Evolutionary conservation across 2,329 filamentous ascomycete species (phyloP).

Genomic region (Aureobasidium subglaciale): DNA sequence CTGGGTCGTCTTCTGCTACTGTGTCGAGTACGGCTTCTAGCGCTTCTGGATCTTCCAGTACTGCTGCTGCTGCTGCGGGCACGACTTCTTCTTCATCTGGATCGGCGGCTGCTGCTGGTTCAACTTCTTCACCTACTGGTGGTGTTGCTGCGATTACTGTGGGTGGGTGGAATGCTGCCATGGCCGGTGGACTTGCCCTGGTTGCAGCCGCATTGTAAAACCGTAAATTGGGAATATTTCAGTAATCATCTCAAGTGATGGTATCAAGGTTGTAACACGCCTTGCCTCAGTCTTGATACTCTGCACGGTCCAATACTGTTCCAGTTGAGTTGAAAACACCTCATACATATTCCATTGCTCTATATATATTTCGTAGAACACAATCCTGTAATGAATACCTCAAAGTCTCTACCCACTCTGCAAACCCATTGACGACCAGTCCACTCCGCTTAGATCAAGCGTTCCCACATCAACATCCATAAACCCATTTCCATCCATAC

Average conservation of each 20-base stretch:
- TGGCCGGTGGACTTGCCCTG: not conserved
- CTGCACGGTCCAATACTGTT: no score
- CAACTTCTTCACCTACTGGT: not conserved
- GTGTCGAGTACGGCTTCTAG: not conserved
- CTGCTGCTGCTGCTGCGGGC: not conserved
- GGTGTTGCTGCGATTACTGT: not conserved
- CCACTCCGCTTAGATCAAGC: not conserved
- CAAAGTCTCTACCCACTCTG: no score
- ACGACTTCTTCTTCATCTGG: not conserved
- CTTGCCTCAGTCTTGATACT: no score
- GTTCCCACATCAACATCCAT: slow-evolving; percentile 5
- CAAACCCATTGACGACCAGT: not conserved
- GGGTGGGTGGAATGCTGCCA: not conserved
- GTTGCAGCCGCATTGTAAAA: not conserved
- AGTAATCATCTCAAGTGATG: no score
- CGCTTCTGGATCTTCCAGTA: not conserved
- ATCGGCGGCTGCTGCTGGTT: not conserved
- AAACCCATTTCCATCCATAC: not conserved
- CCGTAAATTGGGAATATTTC: no score
- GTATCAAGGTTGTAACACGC: no score
- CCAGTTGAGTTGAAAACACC: no score
- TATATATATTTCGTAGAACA: no score
- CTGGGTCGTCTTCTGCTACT: not conserved
- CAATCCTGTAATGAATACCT: no score
- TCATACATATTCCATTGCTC: no score